Evolutionary conservation across 2,329 filamentous ascomycete species (phyloP).

Genomic region (Trichoderma arundinaceum): DNA sequence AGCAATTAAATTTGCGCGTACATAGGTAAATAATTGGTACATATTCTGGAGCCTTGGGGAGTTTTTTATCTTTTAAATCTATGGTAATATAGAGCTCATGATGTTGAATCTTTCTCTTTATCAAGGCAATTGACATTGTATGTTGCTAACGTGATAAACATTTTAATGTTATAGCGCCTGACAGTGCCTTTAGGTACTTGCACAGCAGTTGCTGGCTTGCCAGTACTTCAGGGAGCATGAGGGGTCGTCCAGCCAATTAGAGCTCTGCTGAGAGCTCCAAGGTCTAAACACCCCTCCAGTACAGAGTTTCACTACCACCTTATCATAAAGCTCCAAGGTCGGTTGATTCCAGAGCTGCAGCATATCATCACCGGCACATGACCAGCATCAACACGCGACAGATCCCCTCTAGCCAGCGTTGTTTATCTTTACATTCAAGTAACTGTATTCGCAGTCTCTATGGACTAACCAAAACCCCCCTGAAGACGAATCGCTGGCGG

Average conservation of each 20-base stretch:
- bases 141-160: too few species aligned
- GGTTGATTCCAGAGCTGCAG: slow-evolving; percentile 11
- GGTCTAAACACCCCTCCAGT: slow-evolving; percentile 18
- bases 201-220: neutral
- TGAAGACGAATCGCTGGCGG: slow-evolving; percentile 19
- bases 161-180: too few species aligned
- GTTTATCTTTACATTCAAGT: neutral
- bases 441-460: slow-evolving; percentile 9
- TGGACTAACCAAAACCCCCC: slow-evolving; percentile 11
- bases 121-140: too few species aligned
- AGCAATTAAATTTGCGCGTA: neutral
- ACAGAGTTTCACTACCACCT: neutral
- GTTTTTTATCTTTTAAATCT: too few species aligned
- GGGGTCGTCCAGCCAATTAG: slow-evolving; percentile 16
- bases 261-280: slow-evolving; percentile 16
- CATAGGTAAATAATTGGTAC: neutral
- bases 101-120: too few species aligned
- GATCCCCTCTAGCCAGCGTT: neutral
- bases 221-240: slow-evolving; percentile 10
- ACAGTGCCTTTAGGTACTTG: slow-evolving; percentile 3
- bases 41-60: neutral
- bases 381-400: slow-evolving; percentile 12
- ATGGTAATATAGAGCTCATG: too few species aligned
- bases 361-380: slow-evolving; percentile 21
- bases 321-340: slow-evolving; percentile 10